A percentile compares a stretch with the other conserved stretches of the same genome.
phyloP scores from a whole-genome alignment of 2,329 filamentous ascomycete genomes.

The Xylariaceae sp. region DNA sequence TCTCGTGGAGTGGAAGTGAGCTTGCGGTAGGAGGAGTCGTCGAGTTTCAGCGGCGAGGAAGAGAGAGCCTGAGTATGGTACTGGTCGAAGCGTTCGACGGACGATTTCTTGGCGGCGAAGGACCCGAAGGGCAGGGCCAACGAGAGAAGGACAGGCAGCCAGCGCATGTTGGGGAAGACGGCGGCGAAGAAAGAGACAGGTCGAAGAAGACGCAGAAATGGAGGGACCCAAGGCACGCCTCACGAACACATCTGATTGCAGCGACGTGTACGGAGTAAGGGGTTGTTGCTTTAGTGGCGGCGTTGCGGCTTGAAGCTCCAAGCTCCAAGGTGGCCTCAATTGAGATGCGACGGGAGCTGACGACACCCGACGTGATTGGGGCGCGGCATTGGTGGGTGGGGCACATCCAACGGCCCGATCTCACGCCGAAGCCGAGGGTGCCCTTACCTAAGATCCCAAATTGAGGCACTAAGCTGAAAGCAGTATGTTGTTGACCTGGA shows the following conservation, averaged over 20 bases:
- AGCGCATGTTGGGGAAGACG: conserved; percentile 66
- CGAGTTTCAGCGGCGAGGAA: conserved; percentile 65
- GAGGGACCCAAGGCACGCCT: too few relatives aligned
- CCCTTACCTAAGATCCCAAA: neutral
- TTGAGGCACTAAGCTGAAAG: conserved; percentile 4
- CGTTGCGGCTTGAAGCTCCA: conserved; percentile 1
- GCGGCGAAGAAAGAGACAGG: too few relatives aligned
- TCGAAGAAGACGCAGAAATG: too few relatives aligned
- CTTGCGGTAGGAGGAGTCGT: conserved; percentile 66
- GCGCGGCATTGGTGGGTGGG: too few relatives aligned
- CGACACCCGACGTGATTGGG: too few relatives aligned
- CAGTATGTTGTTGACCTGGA: conserved; percentile 13
- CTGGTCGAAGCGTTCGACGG: conserved; percentile 58
- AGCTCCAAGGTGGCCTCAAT: conserved; percentile 13
- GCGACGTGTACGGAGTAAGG: too few relatives aligned
- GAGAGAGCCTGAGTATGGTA: conserved; percentile 62
- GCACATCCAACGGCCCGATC: neutral
- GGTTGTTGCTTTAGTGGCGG: too few relatives aligned
- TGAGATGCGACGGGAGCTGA: neutral
- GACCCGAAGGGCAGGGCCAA: conserved; percentile 53
- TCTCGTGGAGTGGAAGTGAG: conserved; percentile 73
- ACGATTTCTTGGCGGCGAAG: conserved; percentile 54
- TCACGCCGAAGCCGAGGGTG: neutral
- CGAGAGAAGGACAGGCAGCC: conserved; percentile 56
- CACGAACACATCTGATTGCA: too few relatives aligned